These are phyloP conservation scores for Debaryomycetaceae sp. DNA, from an alignment of 1,139 yeast species.

Conservation along the genomic window DNA sequence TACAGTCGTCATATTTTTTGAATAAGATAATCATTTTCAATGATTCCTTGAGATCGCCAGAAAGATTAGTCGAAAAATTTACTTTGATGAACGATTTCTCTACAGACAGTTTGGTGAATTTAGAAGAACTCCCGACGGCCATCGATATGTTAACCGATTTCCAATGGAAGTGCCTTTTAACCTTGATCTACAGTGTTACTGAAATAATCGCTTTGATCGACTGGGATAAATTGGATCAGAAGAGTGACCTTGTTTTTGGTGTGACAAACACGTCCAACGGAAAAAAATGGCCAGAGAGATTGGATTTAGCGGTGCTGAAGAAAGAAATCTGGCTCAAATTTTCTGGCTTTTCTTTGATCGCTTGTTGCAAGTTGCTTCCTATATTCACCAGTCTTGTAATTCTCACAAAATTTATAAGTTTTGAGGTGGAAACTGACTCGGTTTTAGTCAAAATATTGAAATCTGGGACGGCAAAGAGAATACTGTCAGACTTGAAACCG, in stretches of 20 bases:
- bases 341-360: constrained; percentile 23
- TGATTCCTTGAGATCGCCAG: background rate
- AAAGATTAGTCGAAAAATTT: background rate
- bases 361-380: constrained; percentile 23
- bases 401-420: constrained; percentile 19
- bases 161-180: constrained; percentile 17
- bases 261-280: background rate
- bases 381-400: constrained; percentile 26
- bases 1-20: constrained; percentile 10
- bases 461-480: constrained; percentile 1
- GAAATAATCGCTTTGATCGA: constrained; percentile 20
- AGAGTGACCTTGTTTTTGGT: background rate
- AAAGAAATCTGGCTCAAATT: constrained; percentile 42
- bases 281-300: background rate
- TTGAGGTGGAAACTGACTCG: constrained; percentile 8
- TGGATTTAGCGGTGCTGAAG: constrained; percentile 3
- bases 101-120: constrained; percentile 6
- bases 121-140: constrained; percentile 15
- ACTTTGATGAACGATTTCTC: background rate
- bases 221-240: constrained; percentile 10
- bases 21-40: constrained; percentile 10
- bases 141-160: constrained; percentile 12
- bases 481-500: background rate
- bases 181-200: constrained; percentile 11
- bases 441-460: constrained; percentile 3